phyloP scores from a whole-genome alignment of 1,284 basidiomycete genomes.

The Leccinum holopus region DNA sequence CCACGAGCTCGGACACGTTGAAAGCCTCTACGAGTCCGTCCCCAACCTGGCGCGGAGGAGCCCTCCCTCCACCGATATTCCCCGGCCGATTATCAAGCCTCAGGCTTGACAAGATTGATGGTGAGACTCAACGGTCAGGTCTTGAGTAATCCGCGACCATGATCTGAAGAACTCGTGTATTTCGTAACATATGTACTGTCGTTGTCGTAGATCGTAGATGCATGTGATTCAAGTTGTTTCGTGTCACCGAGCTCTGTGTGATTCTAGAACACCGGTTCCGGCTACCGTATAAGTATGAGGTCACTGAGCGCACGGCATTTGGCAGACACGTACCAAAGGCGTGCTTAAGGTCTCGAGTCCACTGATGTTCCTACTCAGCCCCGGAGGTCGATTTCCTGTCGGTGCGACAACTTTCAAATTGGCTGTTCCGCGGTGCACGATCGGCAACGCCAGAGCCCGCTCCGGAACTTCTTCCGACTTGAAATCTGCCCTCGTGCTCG shows the following conservation, averaged over 20 bases:
- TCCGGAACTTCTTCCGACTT: conserved; percentile 18
- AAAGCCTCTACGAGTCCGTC: neutral
- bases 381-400: conserved; percentile 49
- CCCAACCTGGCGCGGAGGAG: conserved; percentile 3
- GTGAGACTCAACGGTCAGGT: neutral
- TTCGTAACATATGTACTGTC: neutral
- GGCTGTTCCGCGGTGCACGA: conserved; percentile 38
- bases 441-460: conserved; percentile 44
- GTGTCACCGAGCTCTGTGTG: neutral
- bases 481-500: conserved; percentile 46
- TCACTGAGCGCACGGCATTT: neutral
- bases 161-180: neutral
- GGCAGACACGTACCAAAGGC: neutral
- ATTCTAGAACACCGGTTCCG: neutral
- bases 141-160: neutral
- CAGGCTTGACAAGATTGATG: conserved; percentile 2
- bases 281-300: neutral
- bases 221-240: neutral
- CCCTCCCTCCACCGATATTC: conserved; percentile 2
- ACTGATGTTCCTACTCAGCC: conserved; percentile 42
- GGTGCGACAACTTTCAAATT: conserved; percentile 54
- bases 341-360: neutral
- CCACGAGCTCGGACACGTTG: neutral
- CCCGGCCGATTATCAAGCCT: conserved; percentile 6
- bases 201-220: neutral